Evolutionary conservation across 192 early-diverging fungal genomes (phyloP).

Genomic region (Lobosporangium transversale): DNA sequence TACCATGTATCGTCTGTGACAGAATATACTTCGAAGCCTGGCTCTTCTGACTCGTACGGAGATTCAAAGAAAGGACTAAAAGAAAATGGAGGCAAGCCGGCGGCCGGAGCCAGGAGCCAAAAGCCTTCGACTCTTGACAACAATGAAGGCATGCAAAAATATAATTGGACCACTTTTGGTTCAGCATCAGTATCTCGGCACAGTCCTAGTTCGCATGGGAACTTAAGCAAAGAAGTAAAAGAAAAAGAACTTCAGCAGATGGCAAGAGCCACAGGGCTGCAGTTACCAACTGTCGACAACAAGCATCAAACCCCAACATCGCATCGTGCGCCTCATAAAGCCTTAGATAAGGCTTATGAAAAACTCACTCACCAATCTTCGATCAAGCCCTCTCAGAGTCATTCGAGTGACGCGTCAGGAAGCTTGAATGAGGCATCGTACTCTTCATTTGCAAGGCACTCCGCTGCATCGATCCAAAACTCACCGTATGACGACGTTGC

Average conservation of each 20-base stretch:
- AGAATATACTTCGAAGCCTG: neutral
- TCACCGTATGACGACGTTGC: no score
- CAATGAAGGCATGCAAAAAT: neutral
- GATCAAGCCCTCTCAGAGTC: neutral
- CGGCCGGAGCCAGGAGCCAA: neutral
- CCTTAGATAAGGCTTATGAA: slow-evolving; percentile 9
- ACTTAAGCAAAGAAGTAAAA: no score
- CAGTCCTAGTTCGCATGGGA: neutral
- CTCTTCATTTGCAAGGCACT: neutral
- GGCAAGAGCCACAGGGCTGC: neutral
- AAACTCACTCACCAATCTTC: neutral
- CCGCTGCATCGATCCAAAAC: neutral
- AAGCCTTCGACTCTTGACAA: neutral
- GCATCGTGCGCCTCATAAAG: neutral
- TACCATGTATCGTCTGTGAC: slow-evolving; percentile 6
- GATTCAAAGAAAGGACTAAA: neutral
- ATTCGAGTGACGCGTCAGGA: neutral
- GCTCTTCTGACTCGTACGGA: neutral
- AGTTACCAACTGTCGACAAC: neutral
- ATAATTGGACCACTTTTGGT: neutral
- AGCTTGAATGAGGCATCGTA: neutral
- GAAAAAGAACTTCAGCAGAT: neutral
- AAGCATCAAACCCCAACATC: neutral
- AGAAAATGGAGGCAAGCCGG: neutral
- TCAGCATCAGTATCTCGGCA: no score